These are phyloP conservation scores for Dendrobium catenatum DNA, from an alignment of 106 monocot species.

Conservation along the genomic window DNA sequence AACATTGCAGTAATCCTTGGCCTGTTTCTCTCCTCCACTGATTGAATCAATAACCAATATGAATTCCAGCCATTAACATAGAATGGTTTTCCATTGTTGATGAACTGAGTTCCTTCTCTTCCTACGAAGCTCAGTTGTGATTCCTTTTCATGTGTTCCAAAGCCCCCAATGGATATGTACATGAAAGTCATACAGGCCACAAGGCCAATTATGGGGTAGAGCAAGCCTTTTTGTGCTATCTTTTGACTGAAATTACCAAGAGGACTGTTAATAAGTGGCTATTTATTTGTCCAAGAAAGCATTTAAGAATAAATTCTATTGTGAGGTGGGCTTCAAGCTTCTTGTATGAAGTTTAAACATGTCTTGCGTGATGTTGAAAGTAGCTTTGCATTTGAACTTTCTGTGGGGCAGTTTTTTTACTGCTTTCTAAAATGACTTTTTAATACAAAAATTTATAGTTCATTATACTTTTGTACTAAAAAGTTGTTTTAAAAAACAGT, in stretches of 20 bases:
- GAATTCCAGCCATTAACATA: conserved; percentile 19
- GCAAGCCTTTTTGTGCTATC: not conserved
- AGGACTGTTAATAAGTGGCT: not conserved
- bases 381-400: too few relatives aligned
- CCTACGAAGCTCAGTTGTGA: conserved; percentile 1
- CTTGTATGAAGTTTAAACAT: too few relatives aligned
- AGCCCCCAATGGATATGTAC: not conserved
- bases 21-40: not conserved
- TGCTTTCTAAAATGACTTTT: too few relatives aligned
- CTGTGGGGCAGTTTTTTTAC: too few relatives aligned
- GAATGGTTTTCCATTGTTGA: conserved; percentile 11
- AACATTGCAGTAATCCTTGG: conserved; percentile 1
- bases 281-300: too few relatives aligned
- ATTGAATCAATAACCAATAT: conserved; percentile 13
- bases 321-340: too few relatives aligned
- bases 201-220: not conserved
- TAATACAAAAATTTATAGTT: too few relatives aligned
- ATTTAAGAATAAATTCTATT: too few relatives aligned
- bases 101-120: conserved; percentile 7
- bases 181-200: not conserved
- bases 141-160: not conserved
- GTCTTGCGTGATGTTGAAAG: too few relatives aligned
- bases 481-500: too few relatives aligned
- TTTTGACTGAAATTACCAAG: not conserved
- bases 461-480: too few relatives aligned